Percentiles rank a stretch among this genome's conserved stretches.
Conservation (phyloP, 1,284 basidiomycete genomes). For the Agroathelia rolfsii region DNA sequence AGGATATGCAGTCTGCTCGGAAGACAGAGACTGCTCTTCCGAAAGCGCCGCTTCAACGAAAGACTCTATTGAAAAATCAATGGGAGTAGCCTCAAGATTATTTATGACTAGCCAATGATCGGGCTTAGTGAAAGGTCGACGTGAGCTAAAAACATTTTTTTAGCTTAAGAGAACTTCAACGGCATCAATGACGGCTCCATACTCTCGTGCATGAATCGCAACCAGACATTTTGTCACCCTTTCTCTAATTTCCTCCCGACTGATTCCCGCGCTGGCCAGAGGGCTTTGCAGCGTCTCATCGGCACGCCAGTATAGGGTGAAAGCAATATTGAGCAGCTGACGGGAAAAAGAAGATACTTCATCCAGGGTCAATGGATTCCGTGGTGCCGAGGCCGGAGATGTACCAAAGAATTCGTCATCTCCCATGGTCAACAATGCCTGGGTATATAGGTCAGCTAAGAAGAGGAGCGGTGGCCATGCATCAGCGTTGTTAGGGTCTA, state of each 20-base stretch:
- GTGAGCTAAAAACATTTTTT: constrained; percentile 52
- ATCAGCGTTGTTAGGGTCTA: constrained; percentile 35
- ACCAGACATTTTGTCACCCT: constrained; percentile 69
- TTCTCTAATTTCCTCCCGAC: constrained; percentile 57
- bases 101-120: constrained; percentile 93
- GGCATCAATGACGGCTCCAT: constrained; percentile 20
- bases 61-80: constrained; percentile 47
- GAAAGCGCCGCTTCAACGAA: constrained; percentile 87
- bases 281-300: constrained; percentile 17
- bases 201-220: constrained; percentile 83
- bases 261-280: constrained; percentile 25
- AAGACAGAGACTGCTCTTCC: constrained; percentile 45
- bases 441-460: constrained; percentile 76
- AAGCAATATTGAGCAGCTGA: constrained; percentile 70
- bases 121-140: constrained; percentile 68
- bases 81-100: too few relatives aligned
- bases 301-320: constrained; percentile 73
- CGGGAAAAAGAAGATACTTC: constrained; percentile 68
- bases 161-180: constrained; percentile 8
- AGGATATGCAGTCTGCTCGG: constrained; percentile 15
- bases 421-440: constrained; percentile 83
- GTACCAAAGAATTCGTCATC: constrained; percentile 92
- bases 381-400: constrained; percentile 18
- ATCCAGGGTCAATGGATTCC: constrained; percentile 76
- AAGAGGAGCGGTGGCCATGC: constrained; percentile 69